Evolutionary conservation across 441 rosid genomes (phyloP), one percentile per base, ranked within the genome.

Genomic region (Erodium moschatum): DNA sequence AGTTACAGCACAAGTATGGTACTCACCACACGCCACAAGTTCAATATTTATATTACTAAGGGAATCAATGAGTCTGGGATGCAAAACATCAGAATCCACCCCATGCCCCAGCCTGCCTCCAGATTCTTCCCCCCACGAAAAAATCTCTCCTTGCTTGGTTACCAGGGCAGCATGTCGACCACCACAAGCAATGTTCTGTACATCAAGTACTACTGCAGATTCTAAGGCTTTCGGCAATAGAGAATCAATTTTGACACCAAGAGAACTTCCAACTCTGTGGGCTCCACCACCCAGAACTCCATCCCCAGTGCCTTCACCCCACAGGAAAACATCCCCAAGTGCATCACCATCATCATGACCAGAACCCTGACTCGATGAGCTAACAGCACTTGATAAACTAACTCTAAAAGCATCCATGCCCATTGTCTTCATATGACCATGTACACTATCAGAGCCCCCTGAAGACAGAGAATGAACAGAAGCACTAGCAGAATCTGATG

Each of bases 311-410:
- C 89, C 90, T 80, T 91, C 96, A 48, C 98, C 97, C 98, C 98
- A 93, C 54, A 93, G 83, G 77, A 86, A 88, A 77, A 93, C 97
- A 87, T 93, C 98, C 46, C 97, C 97, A 75, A 93, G 68, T 58
- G 98, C 92, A 80, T 91, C 97, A 71, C 96, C 93, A 69, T 93
- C 98, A 82, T 93, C 97, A 85, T 93, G 96, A 73, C 98, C 98
- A 76, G 98, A 93, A 72, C 96, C 98, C 66, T 91, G 98, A 77
- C 98, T 93, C 63, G 97, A 91, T 65, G 98, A 93, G 79, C 98
- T 93, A 73, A 93, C 91, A 72, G 96, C 96, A 84, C 98, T 93
- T 66, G 96, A 93, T 76, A 93, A 76, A 80, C 98, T 93, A 72
- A 93, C 96, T 82, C 98, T 89, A 74, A 88, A 88, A 74, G 89